Conservation (phyloP, 2,329 filamentous ascomycete species). For the Pestalotiopsis sp. region DNA sequence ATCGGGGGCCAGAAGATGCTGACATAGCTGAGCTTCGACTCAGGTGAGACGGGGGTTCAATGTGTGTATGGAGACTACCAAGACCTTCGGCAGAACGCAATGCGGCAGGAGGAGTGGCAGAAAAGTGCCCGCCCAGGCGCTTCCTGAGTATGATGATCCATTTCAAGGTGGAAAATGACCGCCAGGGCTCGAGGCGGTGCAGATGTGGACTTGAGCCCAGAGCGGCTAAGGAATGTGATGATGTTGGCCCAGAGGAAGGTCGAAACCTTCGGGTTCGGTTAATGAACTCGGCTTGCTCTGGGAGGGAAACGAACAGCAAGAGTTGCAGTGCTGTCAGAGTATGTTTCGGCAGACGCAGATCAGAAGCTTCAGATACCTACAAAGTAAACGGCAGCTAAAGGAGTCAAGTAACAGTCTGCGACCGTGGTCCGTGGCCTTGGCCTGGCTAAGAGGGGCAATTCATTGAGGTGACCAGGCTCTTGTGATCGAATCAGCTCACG, state of each 20-base stretch:
- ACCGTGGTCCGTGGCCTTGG: not conserved
- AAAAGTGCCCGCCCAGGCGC: not conserved
- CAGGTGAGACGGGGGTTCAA: not conserved
- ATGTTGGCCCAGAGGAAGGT: not conserved
- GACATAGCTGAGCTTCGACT: not conserved
- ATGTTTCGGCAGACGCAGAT: not conserved
- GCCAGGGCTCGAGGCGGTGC: not conserved
- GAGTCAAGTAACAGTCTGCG: not conserved
- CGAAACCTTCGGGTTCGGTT: not conserved
- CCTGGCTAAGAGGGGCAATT: not conserved
- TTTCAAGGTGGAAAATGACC: not conserved
- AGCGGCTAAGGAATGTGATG: not conserved
- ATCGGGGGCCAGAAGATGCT: not conserved
- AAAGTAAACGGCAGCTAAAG: not conserved
- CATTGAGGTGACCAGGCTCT: not conserved
- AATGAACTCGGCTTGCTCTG: not conserved
- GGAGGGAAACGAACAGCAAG: not conserved
- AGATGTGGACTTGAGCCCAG: not conserved
- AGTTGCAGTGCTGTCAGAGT: not conserved
- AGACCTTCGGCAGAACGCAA: conserved; percentile 7
- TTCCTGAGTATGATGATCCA: not conserved
- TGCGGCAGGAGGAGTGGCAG: conserved; percentile 5
- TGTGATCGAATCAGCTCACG: not conserved
- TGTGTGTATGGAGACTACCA: not conserved
- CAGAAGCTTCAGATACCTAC: not conserved